Base-by-base conservation (phyloP, 768 basidiomycete species). In the Kwoniella mangroviensis region DNA sequence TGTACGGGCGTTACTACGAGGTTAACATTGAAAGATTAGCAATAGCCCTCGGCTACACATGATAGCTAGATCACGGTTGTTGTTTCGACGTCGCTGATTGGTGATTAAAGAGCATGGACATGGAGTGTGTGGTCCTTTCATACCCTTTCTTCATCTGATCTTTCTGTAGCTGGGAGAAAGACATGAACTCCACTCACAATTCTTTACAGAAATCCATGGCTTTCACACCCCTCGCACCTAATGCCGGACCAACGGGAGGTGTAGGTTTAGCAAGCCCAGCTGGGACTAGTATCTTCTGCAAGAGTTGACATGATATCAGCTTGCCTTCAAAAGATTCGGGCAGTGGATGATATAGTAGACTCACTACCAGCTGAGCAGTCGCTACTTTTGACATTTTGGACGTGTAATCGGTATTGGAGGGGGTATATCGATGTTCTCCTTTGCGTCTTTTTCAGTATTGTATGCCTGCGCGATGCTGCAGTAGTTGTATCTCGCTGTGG, bases 131-230 rank as follows among this genome's bases (percentile, higher is more conserved):
- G n/a, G n/a, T n/a, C n/a, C n/a, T n/a, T n/a, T n/a, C n/a, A n/a
- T n/a, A n/a, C n/a, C n/a, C n/a, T n/a, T n/a, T n/a, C n/a, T n/a
- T n/a, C n/a, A n/a, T n/a, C 13, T 34, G 64, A 56, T 65, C 21
- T n/a, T 26, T 41, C 3, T n/a, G 28, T 12, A 40, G 24, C 6
- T 4, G 17, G 4, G 17, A 43, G 22, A 9, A 15, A n/a, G n/a
- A n/a, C n/a, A n/a, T n/a, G n/a, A n/a, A n/a, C n/a, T n/a, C 4
- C 7, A 79, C 82, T 71, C 58, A 82, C 82, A 98, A 99, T 83
- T 98, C 94, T 84, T 98, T 99, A 87, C 94, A 97, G 82, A 99
- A 99, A 85, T 99, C 97, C 92, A 98, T 98, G 28, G 94, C 94
- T 85, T 97, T 98, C 75, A 99, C 95, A 77, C 97, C 97, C 79